A percentile compares a stretch with the other conserved stretches of the same genome.
Conservation (phyloP, 108 stramenopile genomes). For the Seminavis robusta region DNA sequence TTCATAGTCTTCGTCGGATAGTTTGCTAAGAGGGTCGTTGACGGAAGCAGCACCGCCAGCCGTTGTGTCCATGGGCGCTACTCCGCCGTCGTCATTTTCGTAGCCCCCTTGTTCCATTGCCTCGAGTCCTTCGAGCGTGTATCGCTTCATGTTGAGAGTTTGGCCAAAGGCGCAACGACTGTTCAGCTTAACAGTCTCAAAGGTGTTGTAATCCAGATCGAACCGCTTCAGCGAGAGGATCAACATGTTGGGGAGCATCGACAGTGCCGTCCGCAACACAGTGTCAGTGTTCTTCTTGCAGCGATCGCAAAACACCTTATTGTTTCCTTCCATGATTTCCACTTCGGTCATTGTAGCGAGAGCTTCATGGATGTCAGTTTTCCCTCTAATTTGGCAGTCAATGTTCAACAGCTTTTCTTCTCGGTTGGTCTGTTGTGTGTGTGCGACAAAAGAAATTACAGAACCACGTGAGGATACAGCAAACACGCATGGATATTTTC, state of each 20-base stretch:
- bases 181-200: slow-evolving; percentile 99
- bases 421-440: slow-evolving; percentile 82
- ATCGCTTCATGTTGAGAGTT: slow-evolving; percentile 92
- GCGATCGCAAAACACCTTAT: slow-evolving; percentile 92
- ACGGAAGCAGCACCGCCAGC: no score
- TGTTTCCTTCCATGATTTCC: slow-evolving; percentile 97
- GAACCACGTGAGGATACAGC: background rate
- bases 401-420: slow-evolving; percentile 92
- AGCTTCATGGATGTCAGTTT: slow-evolving; percentile 89
- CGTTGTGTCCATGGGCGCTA: slow-evolving; percentile 26
- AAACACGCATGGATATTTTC: background rate
- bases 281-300: slow-evolving; percentile 96
- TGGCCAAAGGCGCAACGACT: slow-evolving; percentile 92
- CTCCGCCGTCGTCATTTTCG: slow-evolving; percentile 33
- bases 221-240: slow-evolving; percentile 95
- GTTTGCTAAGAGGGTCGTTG: slow-evolving; percentile 40
- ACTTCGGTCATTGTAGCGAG: slow-evolving; percentile 88
- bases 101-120: slow-evolving; percentile 49
- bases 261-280: slow-evolving; percentile 84
- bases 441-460: slow-evolving; percentile 25
- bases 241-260: slow-evolving; percentile 87
- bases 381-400: slow-evolving; percentile 93
- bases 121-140: slow-evolving; percentile 92
- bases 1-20: slow-evolving; percentile 87
- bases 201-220: slow-evolving; percentile 96